Conservation (phyloP, 2,329 filamentous ascomycete genomes). For the Escovopsis sp. region DNA sequence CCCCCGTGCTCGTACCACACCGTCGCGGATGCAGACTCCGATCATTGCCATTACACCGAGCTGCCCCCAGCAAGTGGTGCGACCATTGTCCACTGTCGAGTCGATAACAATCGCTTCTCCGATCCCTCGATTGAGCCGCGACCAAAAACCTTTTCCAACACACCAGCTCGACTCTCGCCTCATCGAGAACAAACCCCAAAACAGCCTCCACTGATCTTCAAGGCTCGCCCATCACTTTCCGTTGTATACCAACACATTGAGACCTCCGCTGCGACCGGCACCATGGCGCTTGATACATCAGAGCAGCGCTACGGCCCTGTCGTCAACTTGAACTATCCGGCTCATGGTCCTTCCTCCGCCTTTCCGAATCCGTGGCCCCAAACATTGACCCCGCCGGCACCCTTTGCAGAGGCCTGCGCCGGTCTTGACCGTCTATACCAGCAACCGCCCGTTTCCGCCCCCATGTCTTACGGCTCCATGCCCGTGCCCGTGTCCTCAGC, state of each 20-base stretch:
- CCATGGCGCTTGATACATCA: constrained; percentile 86
- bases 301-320: constrained; percentile 63
- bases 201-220: background rate
- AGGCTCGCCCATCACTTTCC: background rate
- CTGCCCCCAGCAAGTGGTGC: too few species aligned
- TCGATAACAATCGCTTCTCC: too few species aligned
- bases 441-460: constrained; percentile 28
- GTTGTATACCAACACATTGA: background rate
- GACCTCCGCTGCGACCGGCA: constrained; percentile 46
- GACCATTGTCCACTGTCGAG: too few species aligned
- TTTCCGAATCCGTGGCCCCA: constrained; percentile 87
- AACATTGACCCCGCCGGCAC: constrained; percentile 28
- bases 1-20: too few species aligned
- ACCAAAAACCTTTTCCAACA: background rate
- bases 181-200: background rate
- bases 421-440: constrained; percentile 52
- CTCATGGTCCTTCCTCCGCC: constrained; percentile 42
- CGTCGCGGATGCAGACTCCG: too few species aligned
- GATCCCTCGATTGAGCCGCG: too few species aligned
- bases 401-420: constrained; percentile 38
- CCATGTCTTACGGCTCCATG: constrained; percentile 56
- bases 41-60: too few species aligned
- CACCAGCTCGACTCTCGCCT: background rate
- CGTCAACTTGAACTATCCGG: constrained; percentile 64
- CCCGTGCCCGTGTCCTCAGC: constrained; percentile 61